A percentile compares a stretch with the other conserved stretches of the same genome.
Conservation (phyloP, 2,329 filamentous ascomycete genomes). For the Sarocladium oryzae region DNA sequence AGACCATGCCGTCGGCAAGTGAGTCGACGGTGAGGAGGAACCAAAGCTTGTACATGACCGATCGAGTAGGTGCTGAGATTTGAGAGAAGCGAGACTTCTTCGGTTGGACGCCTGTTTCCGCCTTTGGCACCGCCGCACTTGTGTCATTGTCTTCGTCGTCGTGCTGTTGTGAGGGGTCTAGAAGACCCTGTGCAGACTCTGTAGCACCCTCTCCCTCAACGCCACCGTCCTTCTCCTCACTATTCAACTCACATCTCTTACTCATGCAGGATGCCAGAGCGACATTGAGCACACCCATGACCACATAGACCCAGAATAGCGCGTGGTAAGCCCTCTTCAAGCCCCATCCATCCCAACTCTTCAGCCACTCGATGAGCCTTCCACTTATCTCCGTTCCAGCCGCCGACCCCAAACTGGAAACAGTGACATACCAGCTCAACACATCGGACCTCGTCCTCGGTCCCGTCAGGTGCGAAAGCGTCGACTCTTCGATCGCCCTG, state of each 20-base stretch:
- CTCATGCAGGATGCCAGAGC: constrained; percentile 39
- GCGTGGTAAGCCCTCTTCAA: constrained; percentile 47
- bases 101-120: constrained; percentile 6
- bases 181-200: constrained; percentile 17
- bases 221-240: constrained; percentile 17
- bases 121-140: not conserved
- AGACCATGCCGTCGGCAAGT: constrained; percentile 60
- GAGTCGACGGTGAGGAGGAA: constrained; percentile 58
- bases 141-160: constrained; percentile 13
- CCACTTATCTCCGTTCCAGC: constrained; percentile 47
- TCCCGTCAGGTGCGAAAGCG: constrained; percentile 53
- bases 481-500: constrained; percentile 59
- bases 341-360: constrained; percentile 39
- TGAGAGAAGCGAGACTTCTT: constrained; percentile 37
- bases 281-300: constrained; percentile 48
- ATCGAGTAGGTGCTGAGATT: constrained; percentile 51
- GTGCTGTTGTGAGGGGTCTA: constrained; percentile 17
- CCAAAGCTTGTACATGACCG: constrained; percentile 59
- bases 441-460: constrained; percentile 52
- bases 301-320: constrained; percentile 51
- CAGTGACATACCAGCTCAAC: constrained; percentile 59
- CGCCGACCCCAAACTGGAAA: constrained; percentile 47
- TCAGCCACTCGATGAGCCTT: constrained; percentile 41
- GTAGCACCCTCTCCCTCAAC: constrained; percentile 7
- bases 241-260: constrained; percentile 39